These are phyloP conservation scores for Bondarzewia mesenterica DNA, from an alignment of 1,284 basidiomycete species.

Conservation along the genomic window DNA sequence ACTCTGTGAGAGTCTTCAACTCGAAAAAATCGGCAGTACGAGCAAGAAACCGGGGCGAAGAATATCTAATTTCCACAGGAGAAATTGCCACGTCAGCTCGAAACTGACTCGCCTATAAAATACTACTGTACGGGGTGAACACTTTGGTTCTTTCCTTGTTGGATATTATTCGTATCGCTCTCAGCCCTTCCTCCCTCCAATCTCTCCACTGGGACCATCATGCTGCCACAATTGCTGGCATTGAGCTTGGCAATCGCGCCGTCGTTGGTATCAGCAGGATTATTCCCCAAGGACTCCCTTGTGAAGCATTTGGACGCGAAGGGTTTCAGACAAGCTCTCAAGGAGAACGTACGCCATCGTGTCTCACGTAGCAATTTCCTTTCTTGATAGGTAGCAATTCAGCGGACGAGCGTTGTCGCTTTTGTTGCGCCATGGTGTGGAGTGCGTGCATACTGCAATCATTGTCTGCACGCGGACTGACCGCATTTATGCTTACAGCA, in stretches of 20 bases:
- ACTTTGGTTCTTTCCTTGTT: neutral
- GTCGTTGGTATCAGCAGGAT: constrained; percentile 54
- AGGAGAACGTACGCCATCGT: constrained; percentile 56
- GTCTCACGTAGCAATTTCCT: neutral
- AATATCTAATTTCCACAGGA: too few species aligned
- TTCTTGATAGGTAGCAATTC: constrained; percentile 4
- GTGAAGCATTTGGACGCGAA: constrained; percentile 75
- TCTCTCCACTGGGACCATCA: constrained; percentile 13
- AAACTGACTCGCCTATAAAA: constrained; percentile 2
- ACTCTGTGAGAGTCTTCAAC: too few species aligned
- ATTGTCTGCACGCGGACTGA: constrained; percentile 1
- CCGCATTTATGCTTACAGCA: constrained; percentile 39
- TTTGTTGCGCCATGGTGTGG: constrained; percentile 90
- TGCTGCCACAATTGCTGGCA: constrained; percentile 21
- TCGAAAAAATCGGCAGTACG: too few species aligned
- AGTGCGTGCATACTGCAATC: constrained; percentile 36
- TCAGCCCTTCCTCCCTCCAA: neutral
- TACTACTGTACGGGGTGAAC: neutral
- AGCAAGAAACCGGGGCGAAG: too few species aligned
- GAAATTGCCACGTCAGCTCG: constrained; percentile 6
- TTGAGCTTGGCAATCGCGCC: constrained; percentile 33
- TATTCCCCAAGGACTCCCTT: constrained; percentile 62
- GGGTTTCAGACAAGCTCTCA: constrained; percentile 68
- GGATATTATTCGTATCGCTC: neutral
- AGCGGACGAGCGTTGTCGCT: constrained; percentile 76